Conservation (phyloP, 768 basidiomycete species). For the Erythrobasidium yunnanense region DNA sequence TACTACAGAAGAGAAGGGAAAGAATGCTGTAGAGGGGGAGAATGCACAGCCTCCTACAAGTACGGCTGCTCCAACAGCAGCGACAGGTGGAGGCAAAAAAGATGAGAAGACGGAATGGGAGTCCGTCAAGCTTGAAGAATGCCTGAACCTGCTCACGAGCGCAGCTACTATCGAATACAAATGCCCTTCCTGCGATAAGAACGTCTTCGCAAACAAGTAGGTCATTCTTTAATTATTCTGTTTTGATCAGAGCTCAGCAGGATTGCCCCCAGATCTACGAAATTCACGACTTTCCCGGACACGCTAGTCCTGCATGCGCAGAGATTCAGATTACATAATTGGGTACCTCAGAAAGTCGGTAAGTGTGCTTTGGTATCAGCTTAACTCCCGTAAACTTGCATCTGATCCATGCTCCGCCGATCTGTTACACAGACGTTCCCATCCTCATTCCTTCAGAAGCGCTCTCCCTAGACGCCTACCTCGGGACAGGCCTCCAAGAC, state of each 20-base stretch:
- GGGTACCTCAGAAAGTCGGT: conserved; percentile 95
- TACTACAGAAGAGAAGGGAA: too few species aligned
- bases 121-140: conserved; percentile 53
- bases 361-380: conserved; percentile 34
- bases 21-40: conserved; percentile 8
- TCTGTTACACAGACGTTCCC: conserved; percentile 61
- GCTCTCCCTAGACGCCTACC: conserved; percentile 55
- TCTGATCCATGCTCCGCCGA: neutral
- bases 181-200: conserved; percentile 62
- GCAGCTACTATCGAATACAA: conserved; percentile 61
- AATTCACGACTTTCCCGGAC: conserved; percentile 76
- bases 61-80: neutral
- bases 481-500: conserved; percentile 64
- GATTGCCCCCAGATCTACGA: conserved; percentile 50
- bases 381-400: neutral
- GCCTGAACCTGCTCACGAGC: conserved; percentile 51
- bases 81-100: conserved; percentile 41
- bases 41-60: neutral
- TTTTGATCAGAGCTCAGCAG: neutral
- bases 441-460: conserved; percentile 56
- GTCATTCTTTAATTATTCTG: conserved; percentile 35
- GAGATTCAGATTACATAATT: conserved; percentile 88
- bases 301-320: conserved; percentile 79
- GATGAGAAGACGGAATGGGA: conserved; percentile 54
- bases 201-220: conserved; percentile 63